Percentiles rank a stretch among this genome's conserved stretches.
phyloP scores from a whole-genome alignment of 176 grass and related monocot species.

The Juncus effusus region DNA sequence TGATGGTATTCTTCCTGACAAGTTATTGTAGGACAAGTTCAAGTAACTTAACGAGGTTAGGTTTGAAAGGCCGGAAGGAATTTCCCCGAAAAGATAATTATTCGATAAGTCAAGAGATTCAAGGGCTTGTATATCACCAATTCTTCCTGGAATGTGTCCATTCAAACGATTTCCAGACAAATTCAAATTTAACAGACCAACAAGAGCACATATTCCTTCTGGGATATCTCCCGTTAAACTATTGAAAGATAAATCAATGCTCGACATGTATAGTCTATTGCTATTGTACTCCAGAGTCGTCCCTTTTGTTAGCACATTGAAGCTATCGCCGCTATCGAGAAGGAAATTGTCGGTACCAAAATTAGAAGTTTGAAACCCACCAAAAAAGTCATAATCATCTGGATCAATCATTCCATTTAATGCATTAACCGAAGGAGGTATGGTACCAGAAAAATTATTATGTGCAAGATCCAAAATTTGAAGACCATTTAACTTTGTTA shows the following conservation, averaged over 20 bases:
- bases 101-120: slow-evolving; percentile 28
- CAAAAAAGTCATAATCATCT: slow-evolving; percentile 28
- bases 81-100: slow-evolving; percentile 19
- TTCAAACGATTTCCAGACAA: slow-evolving; percentile 37
- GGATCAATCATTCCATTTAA: not conserved
- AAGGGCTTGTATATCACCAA: slow-evolving; percentile 24
- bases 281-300: not conserved
- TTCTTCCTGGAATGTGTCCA: slow-evolving; percentile 32
- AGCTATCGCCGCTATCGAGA: not conserved
- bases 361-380: slow-evolving; percentile 20
- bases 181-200: slow-evolving; percentile 26
- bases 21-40: slow-evolving; percentile 33
- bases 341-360: not conserved
- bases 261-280: slow-evolving; percentile 4
- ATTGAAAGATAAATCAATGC: not conserved
- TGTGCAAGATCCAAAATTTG: not conserved
- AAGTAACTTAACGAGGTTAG: slow-evolving; percentile 11
- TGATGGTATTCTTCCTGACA: not conserved
- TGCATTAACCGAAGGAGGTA: slow-evolving; percentile 22
- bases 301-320: slow-evolving; percentile 21
- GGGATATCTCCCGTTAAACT: not conserved
- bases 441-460: slow-evolving; percentile 9
- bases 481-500: not conserved
- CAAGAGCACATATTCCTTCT: not conserved
- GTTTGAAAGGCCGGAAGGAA: slow-evolving; percentile 13